Evolutionary conservation across 495 filamentous ascomycete species (phyloP).

Genomic region (Pyrenopolyporus hunteri): DNA sequence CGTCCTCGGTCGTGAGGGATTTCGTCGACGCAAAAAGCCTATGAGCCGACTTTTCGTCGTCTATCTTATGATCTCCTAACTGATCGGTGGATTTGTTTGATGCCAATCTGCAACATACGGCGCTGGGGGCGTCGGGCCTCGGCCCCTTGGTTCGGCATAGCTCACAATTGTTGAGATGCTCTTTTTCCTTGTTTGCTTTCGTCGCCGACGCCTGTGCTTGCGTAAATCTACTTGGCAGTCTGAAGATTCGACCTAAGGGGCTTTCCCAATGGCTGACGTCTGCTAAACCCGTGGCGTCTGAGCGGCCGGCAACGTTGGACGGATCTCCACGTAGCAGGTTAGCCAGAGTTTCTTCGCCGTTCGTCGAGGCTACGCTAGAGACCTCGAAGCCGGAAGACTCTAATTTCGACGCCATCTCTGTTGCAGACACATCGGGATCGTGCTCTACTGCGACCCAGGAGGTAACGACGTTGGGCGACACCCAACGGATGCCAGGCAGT

Average conservation of each 20-base stretch:
- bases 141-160: conserved; percentile 30
- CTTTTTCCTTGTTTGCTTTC: conserved; percentile 23
- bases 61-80: neutral
- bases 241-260: conserved; percentile 19
- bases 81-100: neutral
- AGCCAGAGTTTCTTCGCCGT: conserved; percentile 32
- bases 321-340: conserved; percentile 15
- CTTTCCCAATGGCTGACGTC: conserved; percentile 12
- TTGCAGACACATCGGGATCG: conserved; percentile 29
- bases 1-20: conserved; percentile 7
- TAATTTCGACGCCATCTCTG: conserved; percentile 47
- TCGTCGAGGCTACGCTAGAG: conserved; percentile 48
- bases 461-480: conserved; percentile 64
- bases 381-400: conserved; percentile 56
- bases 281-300: neutral
- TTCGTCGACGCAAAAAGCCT: conserved; percentile 15
- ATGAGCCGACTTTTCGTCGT: conserved; percentile 20
- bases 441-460: conserved; percentile 51
- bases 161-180: conserved; percentile 40
- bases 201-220: conserved; percentile 14
- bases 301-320: neutral
- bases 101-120: neutral
- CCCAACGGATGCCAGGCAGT: conserved; percentile 51
- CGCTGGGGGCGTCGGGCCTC: neutral
- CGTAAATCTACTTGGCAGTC: conserved; percentile 16